Evolutionary conservation across 2,329 filamentous ascomycete species (phyloP), one percentile per base, ranked within the genome.

Genomic region (Cordyceps javanica): DNA sequence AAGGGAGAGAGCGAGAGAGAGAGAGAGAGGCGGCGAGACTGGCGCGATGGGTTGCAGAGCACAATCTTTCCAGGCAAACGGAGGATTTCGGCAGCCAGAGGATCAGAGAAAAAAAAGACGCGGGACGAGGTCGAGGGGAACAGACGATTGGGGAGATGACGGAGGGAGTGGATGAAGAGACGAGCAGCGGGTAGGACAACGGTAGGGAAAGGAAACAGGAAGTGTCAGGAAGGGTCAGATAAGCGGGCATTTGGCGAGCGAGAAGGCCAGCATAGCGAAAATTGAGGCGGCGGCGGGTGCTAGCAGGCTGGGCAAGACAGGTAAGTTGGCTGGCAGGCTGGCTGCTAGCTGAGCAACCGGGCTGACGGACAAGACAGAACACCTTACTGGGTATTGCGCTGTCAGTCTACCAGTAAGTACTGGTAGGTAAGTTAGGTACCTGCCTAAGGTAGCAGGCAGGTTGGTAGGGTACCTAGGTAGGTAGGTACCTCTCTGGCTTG

Each of bases 181-280:
- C 25, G 55, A 34, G 26, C 9, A 28, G 26, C 10, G n/a, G 26
- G 36, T 26, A 13, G 51, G 26, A 39, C 16, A n/a, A n/a, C n/a
- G n/a, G n/a, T n/a, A n/a, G n/a, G n/a, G n/a, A n/a, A n/a, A n/a
- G n/a, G n/a, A n/a, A n/a, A n/a, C n/a, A n/a, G n/a, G n/a, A n/a
- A n/a, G n/a, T n/a, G n/a, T n/a, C n/a, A n/a, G n/a, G n/a, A n/a
- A n/a, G n/a, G n/a, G n/a, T n/a, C n/a, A n/a, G 46, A 19, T 57
- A 57, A 57, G 44, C 53, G 34, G 28, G 32, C 32, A 38, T 21
- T 28, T 36, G 32, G 53, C 42, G 44, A 48, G 53, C 53, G 53
- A 56, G 54, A 56, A n/a, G 54, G 54, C 54, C 54, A 56, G 54
- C 45, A 28, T 34, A 48, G 32, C 41, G 42, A 46, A 19, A 55